Base-by-base conservation (phyloP, 2,329 filamentous ascomycete species). In the Clonostachys byssicola region DNA sequence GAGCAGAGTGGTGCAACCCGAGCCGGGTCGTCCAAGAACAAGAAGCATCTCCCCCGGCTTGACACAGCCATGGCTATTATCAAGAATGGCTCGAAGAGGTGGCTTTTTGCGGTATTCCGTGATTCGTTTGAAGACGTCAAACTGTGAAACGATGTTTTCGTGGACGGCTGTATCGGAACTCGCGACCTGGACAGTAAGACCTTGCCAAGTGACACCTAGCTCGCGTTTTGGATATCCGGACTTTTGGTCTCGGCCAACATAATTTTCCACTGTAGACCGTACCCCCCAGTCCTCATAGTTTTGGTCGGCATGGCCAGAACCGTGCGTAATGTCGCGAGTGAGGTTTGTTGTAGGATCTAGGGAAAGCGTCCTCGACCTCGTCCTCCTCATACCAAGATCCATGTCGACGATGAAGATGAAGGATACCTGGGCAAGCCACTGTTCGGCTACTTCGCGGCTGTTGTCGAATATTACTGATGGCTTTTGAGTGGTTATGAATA, bases 191-290 rank as follows among this genome's bases (percentile, higher is more conserved):
- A 88, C 84, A 0, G 72, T 85, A 42, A 88, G 68, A 47, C 82
- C 71, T 52, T 78, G 71, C 80, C 83, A 88, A 2, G 84, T 80
- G 0, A 88, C 72, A 20, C 85, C 85, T 4, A 86, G 71, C 55
- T 75, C 66, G 36, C 75, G 70, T 9, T 65, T 40, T 40, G 38
- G 23, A 23, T 23, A 23, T 23, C 23, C 23, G 6, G 23, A 23
- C 23, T 23, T 23, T 8, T 23, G 23, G 23, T 23, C 23, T 23
- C 23, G 23, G 23, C 23, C 23, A 23, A 23, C 7, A 23, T 23
- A 23, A 23, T 23, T 23, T 23, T 23, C 23, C 23, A 23, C 23
- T 7, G 8, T 8, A 23, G 23, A 23, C 23, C 23, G 23, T 23
- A 23, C 6, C 23, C 6, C 6, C 23, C 23, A 23, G 23, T 23